These are phyloP conservation scores for Magnusiomyces clavatus DNA, from an alignment of 1,139 yeast genomes.

Conservation along the genomic window DNA sequence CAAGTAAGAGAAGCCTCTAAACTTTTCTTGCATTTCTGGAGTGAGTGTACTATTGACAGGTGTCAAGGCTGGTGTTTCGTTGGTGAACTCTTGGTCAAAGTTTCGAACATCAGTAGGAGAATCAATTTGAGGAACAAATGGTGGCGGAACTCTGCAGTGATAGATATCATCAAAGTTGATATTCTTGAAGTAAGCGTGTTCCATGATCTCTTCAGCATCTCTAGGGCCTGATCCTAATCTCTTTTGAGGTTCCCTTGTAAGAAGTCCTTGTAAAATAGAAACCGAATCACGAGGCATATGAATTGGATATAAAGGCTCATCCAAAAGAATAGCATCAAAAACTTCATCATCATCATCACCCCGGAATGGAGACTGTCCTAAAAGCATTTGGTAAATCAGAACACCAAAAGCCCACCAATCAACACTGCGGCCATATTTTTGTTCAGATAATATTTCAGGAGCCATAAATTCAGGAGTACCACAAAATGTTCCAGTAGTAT, in stretches of 20 bases:
- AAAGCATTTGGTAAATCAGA: slow-evolving; percentile 85
- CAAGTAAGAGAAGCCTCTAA: slow-evolving; percentile 91
- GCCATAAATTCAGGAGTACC: slow-evolving; percentile 99
- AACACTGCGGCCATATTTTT: slow-evolving; percentile 84
- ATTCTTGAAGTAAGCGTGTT: slow-evolving; percentile 85
- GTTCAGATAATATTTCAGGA: slow-evolving; percentile 91
- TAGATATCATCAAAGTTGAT: slow-evolving; percentile 84
- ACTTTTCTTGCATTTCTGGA: slow-evolving; percentile 87
- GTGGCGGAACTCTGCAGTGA: slow-evolving; percentile 63
- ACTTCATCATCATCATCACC: slow-evolving; percentile 99
- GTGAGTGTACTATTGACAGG: slow-evolving; percentile 88
- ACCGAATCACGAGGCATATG: slow-evolving; percentile 98
- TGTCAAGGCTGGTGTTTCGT: slow-evolving; percentile 90
- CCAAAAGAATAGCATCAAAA: slow-evolving; percentile 93
- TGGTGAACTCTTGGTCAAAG: slow-evolving; percentile 91
- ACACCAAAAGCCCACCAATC: slow-evolving; percentile 99
- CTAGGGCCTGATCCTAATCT: slow-evolving; percentile 82
- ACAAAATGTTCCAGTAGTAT: slow-evolving; percentile 90
- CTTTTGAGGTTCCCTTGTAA: slow-evolving; percentile 77
- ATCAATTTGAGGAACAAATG: slow-evolving; percentile 60
- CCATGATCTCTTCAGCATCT: slow-evolving; percentile 92
- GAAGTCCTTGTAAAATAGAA: slow-evolving; percentile 78
- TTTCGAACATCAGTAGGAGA: slow-evolving; percentile 88
- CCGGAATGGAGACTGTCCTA: slow-evolving; percentile 94
- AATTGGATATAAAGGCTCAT: slow-evolving; percentile 95